Conservation (phyloP, 2,329 filamentous ascomycete species). For the Colletotrichum tamarilloi region DNA sequence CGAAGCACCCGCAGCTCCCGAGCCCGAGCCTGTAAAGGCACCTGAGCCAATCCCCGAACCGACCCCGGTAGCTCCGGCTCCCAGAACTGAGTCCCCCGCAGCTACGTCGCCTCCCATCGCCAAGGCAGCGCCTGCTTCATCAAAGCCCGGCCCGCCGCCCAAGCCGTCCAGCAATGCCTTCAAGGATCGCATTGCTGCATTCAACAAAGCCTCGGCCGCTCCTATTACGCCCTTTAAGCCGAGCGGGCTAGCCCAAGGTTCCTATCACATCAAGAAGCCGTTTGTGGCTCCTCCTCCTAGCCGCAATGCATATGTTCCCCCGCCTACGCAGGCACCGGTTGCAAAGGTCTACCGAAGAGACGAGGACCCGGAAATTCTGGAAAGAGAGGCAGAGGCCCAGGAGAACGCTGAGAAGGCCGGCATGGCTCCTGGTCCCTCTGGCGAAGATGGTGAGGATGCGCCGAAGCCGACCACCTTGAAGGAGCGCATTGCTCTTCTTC, state of each 20-base stretch:
- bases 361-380: slow-evolving; percentile 81
- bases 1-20: slow-evolving; percentile 49
- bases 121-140: slow-evolving; percentile 45
- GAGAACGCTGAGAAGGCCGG: slow-evolving; percentile 78
- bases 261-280: slow-evolving; percentile 91
- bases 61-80: slow-evolving; percentile 43
- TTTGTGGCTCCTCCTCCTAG: slow-evolving; percentile 96
- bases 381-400: slow-evolving; percentile 72
- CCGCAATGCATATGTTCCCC: slow-evolving; percentile 88
- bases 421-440: slow-evolving; percentile 58
- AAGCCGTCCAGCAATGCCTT: slow-evolving; percentile 85
- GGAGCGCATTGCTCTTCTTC: slow-evolving; percentile 92
- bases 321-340: slow-evolving; percentile 75
- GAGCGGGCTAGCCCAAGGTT: slow-evolving; percentile 67
- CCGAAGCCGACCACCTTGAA: slow-evolving; percentile 95
- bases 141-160: slow-evolving; percentile 71
- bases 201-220: slow-evolving; percentile 89
- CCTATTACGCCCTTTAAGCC: slow-evolving; percentile 94
- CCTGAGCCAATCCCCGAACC: slow-evolving; percentile 44
- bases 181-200: slow-evolving; percentile 94
- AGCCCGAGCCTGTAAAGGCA: slow-evolving; percentile 45
- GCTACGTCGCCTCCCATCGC: slow-evolving; percentile 53
- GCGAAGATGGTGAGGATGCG: slow-evolving; percentile 72
- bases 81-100: slow-evolving; percentile 51
- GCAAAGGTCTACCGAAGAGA: slow-evolving; percentile 86